phyloP scores from a whole-genome alignment of 768 basidiomycete genomes.

The Phlegmacium glaucopus region DNA sequence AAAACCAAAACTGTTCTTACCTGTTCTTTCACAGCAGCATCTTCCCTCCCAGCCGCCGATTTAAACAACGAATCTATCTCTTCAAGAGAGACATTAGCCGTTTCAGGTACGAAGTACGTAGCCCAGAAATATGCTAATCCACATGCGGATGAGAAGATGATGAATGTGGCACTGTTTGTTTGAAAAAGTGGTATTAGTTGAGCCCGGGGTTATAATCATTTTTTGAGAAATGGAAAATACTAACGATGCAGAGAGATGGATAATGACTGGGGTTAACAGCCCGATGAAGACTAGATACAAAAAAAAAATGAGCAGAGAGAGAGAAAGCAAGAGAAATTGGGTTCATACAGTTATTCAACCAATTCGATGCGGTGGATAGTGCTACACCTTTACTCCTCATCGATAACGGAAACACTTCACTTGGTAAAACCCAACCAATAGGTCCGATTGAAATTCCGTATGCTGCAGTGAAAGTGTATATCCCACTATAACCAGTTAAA shows the following conservation, averaged over 20 bases:
- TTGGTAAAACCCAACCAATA: constrained; percentile 80
- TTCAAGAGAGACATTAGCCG: constrained; percentile 71
- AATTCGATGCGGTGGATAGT: constrained; percentile 81
- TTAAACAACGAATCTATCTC: constrained; percentile 71
- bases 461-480: constrained; percentile 73
- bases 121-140: constrained; percentile 69
- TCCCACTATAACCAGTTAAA: constrained; percentile 35
- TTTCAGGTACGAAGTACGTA: constrained; percentile 68
- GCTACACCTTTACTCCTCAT: constrained; percentile 81
- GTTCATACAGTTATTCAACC: constrained; percentile 73
- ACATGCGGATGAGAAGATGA: constrained; percentile 62
- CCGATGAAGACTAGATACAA: constrained; percentile 65
- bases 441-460: constrained; percentile 80
- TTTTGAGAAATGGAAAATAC: constrained; percentile 18
- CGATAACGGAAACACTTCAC: constrained; percentile 79
- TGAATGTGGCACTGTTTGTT: constrained; percentile 57
- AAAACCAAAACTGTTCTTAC: too few relatives aligned
- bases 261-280: constrained; percentile 62
- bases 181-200: background rate
- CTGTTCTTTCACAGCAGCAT: constrained; percentile 46
- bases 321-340: background rate
- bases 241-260: constrained; percentile 57
- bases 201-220: too few relatives aligned
- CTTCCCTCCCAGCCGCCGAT: constrained; percentile 54
- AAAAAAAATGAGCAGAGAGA: background rate